Conservation (phyloP, 352 stramenopile genomes). For the Pythium apleroticum region DNA sequence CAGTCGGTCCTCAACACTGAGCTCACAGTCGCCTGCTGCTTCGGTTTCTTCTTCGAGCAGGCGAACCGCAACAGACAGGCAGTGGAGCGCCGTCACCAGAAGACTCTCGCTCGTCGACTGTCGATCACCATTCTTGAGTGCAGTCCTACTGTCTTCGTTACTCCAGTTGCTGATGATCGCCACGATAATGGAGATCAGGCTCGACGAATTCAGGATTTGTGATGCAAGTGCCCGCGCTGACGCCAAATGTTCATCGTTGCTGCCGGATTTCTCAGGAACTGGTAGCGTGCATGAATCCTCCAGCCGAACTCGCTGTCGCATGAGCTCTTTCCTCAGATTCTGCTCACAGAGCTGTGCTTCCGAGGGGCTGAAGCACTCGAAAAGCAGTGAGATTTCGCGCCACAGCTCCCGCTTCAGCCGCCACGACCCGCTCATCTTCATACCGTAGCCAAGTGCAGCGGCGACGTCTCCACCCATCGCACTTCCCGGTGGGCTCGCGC, state of each 20-base stretch:
- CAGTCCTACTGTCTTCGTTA: conserved; percentile 24
- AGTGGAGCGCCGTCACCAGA: conserved; percentile 52
- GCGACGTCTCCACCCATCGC: conserved; percentile 12
- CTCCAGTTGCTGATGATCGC: conserved; percentile 43
- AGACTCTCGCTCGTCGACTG: conserved; percentile 47
- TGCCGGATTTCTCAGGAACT: neutral
- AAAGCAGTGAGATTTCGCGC: conserved; percentile 56
- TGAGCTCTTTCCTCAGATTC: conserved; percentile 53
- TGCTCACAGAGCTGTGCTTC: conserved; percentile 76
- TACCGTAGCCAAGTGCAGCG: conserved; percentile 40
- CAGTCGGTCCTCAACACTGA: neutral
- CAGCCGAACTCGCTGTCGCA: conserved; percentile 12
- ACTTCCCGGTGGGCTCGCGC: conserved; percentile 3
- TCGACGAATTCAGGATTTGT: conserved; percentile 52
- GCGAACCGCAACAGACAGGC: conserved; percentile 48
- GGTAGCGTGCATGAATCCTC: conserved; percentile 19
- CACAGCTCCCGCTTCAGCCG: conserved; percentile 57
- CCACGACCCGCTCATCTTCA: conserved; percentile 76
- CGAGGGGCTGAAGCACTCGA: conserved; percentile 76
- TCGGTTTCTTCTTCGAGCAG: conserved; percentile 4
- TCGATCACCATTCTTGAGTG: conserved; percentile 2
- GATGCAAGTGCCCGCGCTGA: conserved; percentile 13
- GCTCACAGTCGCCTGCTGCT: neutral
- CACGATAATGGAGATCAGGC: conserved; percentile 42
- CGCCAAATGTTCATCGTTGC: conserved; percentile 7